Evolutionary conservation across 345 rosid genomes (phyloP).

Genomic region (Pistacia vera): DNA sequence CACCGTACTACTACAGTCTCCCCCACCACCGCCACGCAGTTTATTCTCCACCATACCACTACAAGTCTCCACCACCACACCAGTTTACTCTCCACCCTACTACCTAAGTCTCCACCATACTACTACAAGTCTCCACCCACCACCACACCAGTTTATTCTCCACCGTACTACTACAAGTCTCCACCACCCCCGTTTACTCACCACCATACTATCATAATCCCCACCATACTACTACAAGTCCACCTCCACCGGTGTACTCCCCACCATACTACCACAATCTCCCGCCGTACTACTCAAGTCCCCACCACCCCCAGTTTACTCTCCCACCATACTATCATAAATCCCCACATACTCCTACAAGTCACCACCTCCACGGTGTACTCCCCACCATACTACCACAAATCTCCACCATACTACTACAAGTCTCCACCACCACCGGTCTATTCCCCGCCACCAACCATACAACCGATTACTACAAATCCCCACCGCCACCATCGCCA

Average conservation of each 20-base stretch:
- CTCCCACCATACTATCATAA: too few species aligned
- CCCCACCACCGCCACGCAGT: slow-evolving; percentile 33
- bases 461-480: slow-evolving; percentile 33
- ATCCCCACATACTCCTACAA: too few species aligned
- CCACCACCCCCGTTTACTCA: too few species aligned
- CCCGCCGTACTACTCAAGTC: too few species aligned
- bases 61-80: slow-evolving; percentile 8
- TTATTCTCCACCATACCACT: slow-evolving; percentile 1
- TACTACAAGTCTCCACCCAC: too few species aligned
- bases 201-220: too few species aligned
- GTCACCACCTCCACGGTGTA: neutral
- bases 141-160: too few species aligned
- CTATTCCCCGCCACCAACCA: neutral
- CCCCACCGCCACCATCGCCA: slow-evolving; percentile 33
- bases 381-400: too few species aligned
- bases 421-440: slow-evolving; percentile 22
- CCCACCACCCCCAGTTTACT: neutral
- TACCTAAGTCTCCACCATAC: slow-evolving; percentile 4
- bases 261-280: neutral
- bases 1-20: slow-evolving; percentile 40
- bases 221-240: too few species aligned
- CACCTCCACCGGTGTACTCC: neutral
- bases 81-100: neutral
- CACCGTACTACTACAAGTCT: too few species aligned
- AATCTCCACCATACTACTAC: slow-evolving; percentile 28